Conservation (phyloP, 352 stramenopile species). For the Aphanomyces astaci region DNA sequence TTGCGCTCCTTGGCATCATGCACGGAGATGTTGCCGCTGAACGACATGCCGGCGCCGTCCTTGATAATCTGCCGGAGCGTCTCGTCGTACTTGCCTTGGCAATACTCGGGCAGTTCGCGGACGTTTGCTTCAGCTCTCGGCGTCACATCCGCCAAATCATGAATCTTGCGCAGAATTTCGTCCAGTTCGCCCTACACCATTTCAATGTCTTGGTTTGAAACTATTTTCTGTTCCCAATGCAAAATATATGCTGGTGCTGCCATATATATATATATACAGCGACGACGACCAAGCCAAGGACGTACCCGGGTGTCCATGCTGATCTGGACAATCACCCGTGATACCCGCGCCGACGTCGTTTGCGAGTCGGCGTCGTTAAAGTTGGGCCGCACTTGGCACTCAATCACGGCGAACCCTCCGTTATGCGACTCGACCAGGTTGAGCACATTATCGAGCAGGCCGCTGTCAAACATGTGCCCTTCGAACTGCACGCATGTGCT, state of each 20-base stretch:
- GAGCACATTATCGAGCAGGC: constrained; percentile 93
- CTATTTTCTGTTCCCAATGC: too few relatives aligned
- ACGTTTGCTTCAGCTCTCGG: constrained; percentile 79
- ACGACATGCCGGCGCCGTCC: constrained; percentile 31
- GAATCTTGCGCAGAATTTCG: constrained; percentile 80
- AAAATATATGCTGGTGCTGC: too few relatives aligned
- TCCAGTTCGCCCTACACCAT: constrained; percentile 51
- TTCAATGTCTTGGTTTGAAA: too few relatives aligned
- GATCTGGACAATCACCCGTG: constrained; percentile 60
- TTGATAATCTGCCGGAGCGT: constrained; percentile 43
- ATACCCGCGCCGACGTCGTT: constrained; percentile 40
- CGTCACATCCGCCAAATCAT: constrained; percentile 72
- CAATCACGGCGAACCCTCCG: constrained; percentile 85
- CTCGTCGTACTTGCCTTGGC: constrained; percentile 67
- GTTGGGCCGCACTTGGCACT: constrained; percentile 86
- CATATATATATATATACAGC: too few relatives aligned
- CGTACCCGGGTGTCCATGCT: constrained; percentile 54
- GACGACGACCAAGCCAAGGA: too few relatives aligned
- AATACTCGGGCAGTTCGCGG: constrained; percentile 71
- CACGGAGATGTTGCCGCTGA: constrained; percentile 25
- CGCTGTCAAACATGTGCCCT: constrained; percentile 94
- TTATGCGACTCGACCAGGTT: constrained; percentile 88
- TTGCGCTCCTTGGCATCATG: constrained; percentile 48
- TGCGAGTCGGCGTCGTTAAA: constrained; percentile 34
- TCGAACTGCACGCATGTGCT: constrained; percentile 77